These are phyloP conservation scores for Sphaerobolus stellatus DNA, from an alignment of 1,284 basidiomycete genomes.

Conservation along the genomic window DNA sequence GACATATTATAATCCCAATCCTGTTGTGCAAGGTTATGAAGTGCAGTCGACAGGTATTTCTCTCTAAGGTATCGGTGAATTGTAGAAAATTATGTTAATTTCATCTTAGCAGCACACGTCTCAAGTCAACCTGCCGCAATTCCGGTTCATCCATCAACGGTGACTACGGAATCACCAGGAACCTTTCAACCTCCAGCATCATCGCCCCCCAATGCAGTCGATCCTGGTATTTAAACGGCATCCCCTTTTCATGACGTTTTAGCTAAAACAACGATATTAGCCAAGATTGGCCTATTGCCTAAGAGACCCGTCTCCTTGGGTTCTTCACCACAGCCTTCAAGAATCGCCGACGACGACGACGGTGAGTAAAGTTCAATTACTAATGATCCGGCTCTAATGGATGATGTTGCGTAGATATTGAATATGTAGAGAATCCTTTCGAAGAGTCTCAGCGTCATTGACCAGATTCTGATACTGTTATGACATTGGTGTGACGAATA, in stretches of 20 bases:
- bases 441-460: conserved; percentile 39
- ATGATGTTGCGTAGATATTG: conserved; percentile 32
- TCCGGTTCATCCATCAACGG: background rate
- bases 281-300: conserved; percentile 69
- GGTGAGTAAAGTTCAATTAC: conserved; percentile 2
- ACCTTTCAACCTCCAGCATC: background rate
- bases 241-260: background rate
- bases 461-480: background rate
- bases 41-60: conserved; percentile 5
- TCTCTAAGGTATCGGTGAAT: background rate
- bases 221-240: background rate
- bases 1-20: conserved; percentile 1
- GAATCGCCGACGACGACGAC: conserved; percentile 46
- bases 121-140: background rate
- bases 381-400: background rate
- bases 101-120: background rate
- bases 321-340: conserved; percentile 25
- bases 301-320: conserved; percentile 68
- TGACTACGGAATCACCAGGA: background rate
- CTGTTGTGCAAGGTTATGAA: conserved; percentile 4
- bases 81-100: background rate
- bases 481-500: background rate
- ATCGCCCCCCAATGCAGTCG: background rate
- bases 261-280: conserved; percentile 21
- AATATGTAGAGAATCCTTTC: conserved; percentile 69